phyloP scores from a whole-genome alignment of 2,329 filamentous ascomycete species.

The Pestalotiopsis sp. region DNA sequence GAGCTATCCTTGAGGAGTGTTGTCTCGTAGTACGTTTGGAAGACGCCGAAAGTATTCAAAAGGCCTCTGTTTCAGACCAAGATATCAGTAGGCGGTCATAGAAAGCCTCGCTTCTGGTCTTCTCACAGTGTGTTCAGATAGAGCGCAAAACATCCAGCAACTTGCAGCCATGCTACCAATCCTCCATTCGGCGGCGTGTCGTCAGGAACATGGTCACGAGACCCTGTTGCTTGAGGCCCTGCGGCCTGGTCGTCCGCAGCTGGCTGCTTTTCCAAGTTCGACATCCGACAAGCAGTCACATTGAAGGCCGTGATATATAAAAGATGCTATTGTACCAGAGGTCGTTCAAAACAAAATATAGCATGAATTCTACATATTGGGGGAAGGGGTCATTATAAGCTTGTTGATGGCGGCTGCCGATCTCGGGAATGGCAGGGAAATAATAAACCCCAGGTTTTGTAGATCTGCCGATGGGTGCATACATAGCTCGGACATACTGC shows the following conservation, averaged over 20 bases:
- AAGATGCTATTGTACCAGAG: background rate
- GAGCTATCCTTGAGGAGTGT: slow-evolving; percentile 18
- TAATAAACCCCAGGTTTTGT: background rate
- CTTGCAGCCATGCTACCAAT: slow-evolving; percentile 27
- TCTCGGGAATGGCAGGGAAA: background rate
- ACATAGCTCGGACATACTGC: background rate
- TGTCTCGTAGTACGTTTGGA: slow-evolving; percentile 31
- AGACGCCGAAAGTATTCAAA: slow-evolving; percentile 30
- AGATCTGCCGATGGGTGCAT: background rate
- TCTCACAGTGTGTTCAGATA: slow-evolving; percentile 4
- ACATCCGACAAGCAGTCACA: background rate
- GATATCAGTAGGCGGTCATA: background rate
- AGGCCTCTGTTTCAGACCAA: slow-evolving; percentile 18
- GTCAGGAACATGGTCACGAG: background rate
- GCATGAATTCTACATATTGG: background rate
- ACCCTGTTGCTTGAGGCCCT: background rate
- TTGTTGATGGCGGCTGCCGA: background rate
- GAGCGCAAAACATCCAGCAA: slow-evolving; percentile 17
- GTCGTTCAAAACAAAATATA: background rate
- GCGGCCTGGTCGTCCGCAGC: background rate
- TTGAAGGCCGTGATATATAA: background rate
- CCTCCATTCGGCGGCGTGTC: slow-evolving; percentile 22
- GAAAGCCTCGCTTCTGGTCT: background rate
- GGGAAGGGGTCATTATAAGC: background rate
- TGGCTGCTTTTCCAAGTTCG: background rate